Percentiles rank a stretch among this genome's conserved stretches.
These are phyloP conservation scores for Fusarium torulosum DNA, from an alignment of 2,329 filamentous ascomycete genomes.

Conservation along the genomic window DNA sequence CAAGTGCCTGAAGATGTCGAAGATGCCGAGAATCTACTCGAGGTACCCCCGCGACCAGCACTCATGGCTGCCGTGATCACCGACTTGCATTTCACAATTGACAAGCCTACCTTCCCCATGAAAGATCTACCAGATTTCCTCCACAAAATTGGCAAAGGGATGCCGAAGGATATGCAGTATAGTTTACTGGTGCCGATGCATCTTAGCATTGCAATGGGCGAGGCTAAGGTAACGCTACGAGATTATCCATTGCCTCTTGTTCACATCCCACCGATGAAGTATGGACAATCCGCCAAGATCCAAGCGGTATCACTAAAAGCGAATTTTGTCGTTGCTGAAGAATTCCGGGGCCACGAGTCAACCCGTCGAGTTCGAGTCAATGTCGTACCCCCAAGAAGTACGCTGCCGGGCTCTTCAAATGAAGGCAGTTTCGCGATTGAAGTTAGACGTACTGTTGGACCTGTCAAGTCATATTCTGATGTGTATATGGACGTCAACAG, in stretches of 20 bases:
- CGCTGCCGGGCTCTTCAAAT: slow-evolving; percentile 66
- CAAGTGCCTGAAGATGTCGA: slow-evolving; percentile 84
- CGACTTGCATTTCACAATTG: slow-evolving; percentile 85
- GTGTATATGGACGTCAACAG: slow-evolving; percentile 95
- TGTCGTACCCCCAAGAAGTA: slow-evolving; percentile 77
- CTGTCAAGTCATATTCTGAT: slow-evolving; percentile 96
- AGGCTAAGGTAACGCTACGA: slow-evolving; percentile 85
- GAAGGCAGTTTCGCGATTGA: slow-evolving; percentile 82
- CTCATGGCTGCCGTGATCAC: slow-evolving; percentile 84
- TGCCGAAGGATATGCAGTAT: slow-evolving; percentile 92
- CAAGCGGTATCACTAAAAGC: slow-evolving; percentile 87
- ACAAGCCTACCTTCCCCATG: slow-evolving; percentile 93
- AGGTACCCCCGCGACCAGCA: slow-evolving; percentile 85
- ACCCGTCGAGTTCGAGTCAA: slow-evolving; percentile 84
- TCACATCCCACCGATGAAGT: slow-evolving; percentile 86
- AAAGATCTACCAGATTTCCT: slow-evolving; percentile 86
- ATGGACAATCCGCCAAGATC: slow-evolving; percentile 81
- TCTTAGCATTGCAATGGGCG: slow-evolving; percentile 89
- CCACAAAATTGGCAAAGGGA: slow-evolving; percentile 92
- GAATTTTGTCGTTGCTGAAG: slow-evolving; percentile 96
- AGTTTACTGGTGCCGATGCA: slow-evolving; percentile 90
- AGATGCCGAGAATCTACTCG: slow-evolving; percentile 86
- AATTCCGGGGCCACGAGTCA: slow-evolving; percentile 85
- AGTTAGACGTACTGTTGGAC: slow-evolving; percentile 89
- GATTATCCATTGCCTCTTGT: slow-evolving; percentile 95